Evolutionary conservation across 2,329 filamentous ascomycete genomes (phyloP).

Genomic region (Xylaria sp.): DNA sequence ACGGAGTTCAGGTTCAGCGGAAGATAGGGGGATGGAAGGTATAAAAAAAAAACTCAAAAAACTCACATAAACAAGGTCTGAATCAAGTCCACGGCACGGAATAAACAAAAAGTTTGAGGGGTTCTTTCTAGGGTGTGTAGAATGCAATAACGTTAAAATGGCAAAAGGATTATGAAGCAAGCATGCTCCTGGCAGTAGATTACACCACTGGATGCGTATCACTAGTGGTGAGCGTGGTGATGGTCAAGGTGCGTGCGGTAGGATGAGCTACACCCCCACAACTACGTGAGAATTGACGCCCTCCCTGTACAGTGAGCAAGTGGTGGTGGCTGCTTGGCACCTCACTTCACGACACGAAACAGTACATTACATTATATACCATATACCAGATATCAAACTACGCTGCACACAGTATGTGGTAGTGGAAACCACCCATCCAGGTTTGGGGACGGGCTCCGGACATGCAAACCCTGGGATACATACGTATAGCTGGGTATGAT

Average conservation of each 20-base stretch:
- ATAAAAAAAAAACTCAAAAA: conserved; percentile 6
- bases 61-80: conserved; percentile 1
- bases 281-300: background rate
- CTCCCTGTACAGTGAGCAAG: conserved; percentile 10
- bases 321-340: conserved; percentile 9
- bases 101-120: background rate
- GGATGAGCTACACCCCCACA: conserved; percentile 8
- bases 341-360: background rate
- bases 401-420: background rate
- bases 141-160: conserved; percentile 11
- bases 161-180: conserved; percentile 1
- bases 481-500: background rate
- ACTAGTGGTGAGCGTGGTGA: conserved; percentile 7
- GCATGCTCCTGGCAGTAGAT: conserved; percentile 13
- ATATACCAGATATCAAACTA: background rate
- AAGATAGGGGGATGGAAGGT: background rate
- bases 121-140: conserved; percentile 16
- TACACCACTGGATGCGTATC: background rate
- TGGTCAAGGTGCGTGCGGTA: conserved; percentile 7
- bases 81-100: background rate
- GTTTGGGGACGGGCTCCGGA: background rate
- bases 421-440: background rate
- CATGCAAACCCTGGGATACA: background rate
- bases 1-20: conserved; percentile 11
- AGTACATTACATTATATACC: background rate